Evolutionary conservation across 768 basidiomycete species (phyloP).

Genomic region (Macrolepiota fuliginosa): DNA sequence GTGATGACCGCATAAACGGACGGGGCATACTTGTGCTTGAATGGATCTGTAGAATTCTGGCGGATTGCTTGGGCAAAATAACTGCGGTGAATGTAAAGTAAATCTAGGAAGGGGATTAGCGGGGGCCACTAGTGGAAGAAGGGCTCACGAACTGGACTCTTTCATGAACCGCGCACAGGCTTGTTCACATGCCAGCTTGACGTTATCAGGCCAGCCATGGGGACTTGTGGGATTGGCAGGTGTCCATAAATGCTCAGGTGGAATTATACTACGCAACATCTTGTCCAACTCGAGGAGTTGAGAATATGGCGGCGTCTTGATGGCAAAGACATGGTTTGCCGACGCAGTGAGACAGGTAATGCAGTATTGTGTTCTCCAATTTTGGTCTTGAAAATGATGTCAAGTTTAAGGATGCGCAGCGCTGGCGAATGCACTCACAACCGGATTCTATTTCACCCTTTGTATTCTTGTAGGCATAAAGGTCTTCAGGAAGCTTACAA

Average conservation of each 20-base stretch:
- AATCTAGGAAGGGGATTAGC: conserved; percentile 23
- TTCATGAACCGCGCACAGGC: conserved; percentile 36
- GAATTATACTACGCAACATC: conserved; percentile 47
- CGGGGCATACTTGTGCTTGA: conserved; percentile 40
- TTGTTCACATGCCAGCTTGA: conserved; percentile 40
- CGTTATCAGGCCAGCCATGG: conserved; percentile 38
- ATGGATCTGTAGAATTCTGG: conserved; percentile 38
- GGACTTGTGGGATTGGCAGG: conserved; percentile 30
- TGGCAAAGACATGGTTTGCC: conserved; percentile 40
- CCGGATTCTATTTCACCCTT: conserved; percentile 36
- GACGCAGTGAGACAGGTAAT: conserved; percentile 43
- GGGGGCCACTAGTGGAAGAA: background rate
- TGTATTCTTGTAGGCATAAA: conserved; percentile 26
- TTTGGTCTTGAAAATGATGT: conserved; percentile 29
- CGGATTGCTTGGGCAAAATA: conserved; percentile 48
- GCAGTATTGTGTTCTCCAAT: conserved; percentile 45
- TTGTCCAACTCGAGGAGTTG: conserved; percentile 48
- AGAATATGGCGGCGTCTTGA: conserved; percentile 36
- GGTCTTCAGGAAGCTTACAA: conserved; percentile 50
- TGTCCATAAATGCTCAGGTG: conserved; percentile 42
- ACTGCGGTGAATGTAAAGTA: conserved; percentile 46
- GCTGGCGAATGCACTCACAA: conserved; percentile 31
- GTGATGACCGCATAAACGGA: conserved; percentile 43
- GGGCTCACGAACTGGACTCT: conserved; percentile 42
- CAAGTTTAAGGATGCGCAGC: background rate